Base-by-base conservation (phyloP, 257 asterid genomes). In the Nicotiana sylvestris region DNA sequence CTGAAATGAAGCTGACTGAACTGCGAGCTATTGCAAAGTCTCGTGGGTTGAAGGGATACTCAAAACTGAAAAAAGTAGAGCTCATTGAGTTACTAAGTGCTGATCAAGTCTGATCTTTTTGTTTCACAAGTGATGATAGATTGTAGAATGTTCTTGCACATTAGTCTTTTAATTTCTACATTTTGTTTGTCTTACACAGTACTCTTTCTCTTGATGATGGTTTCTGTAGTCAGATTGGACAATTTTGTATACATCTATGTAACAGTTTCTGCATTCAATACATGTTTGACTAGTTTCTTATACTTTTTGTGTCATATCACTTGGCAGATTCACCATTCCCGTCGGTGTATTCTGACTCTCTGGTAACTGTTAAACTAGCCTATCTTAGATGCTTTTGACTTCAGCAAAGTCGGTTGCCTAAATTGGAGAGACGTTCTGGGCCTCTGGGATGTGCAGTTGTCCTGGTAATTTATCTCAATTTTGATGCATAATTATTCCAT, bases 31-130 rank as follows among this genome's bases (percentile, higher is more conserved):
- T 92, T 10, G 97, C 95, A 7, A 92, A 92, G 87, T 88, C 95
- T 10, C 95, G 92, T 25, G 91, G 95, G 72, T n/a, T 92, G 88
- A 92, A 91, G 83, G 92, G 97, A 17, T 91, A 84, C 88, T 91
- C 97, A 6, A 92, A 91, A 90, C 51, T 92, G 90, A 92, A 90
- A 78, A 92, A 91, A 89, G 78, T 32, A 66, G 93, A 91, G 77
- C 95, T 92, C 79, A 62, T 65, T 89, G 87, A 86, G 82, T 67
- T 89, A 85, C 91, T 89, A n/a, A 61, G 78, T 56, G 82, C 83
- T 56, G 84, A 68, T 32, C 81, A 82, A 83, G 57, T 78, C 56
- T 86, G 85, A 84, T 77, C 21, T 6, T 33, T 69, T 53, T 27
- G 80, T 9, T 76, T 76, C 61, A 4, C 80, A 27, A 76, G 46